Evolutionary conservation across 2,329 filamentous ascomycete species (phyloP).

Genomic region (Ceratocystis ficicola): DNA sequence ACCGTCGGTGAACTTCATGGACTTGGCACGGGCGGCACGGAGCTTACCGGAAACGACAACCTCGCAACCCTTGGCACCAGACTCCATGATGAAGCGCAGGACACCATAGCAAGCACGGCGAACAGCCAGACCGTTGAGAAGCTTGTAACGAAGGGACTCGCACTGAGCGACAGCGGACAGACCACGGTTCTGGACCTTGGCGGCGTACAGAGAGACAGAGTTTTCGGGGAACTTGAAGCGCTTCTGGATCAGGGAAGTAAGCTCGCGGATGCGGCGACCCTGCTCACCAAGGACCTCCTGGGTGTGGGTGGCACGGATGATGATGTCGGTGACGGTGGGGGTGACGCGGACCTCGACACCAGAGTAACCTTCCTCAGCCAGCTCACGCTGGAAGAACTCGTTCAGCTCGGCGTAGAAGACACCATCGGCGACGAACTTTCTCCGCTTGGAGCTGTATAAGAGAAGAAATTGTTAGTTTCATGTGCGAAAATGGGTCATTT

Average conservation of each 20-base stretch:
- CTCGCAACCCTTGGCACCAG: conserved; percentile 98
- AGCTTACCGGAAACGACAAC: conserved; percentile 99
- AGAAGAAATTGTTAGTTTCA: conserved; percentile 20
- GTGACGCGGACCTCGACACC: conserved; percentile 99
- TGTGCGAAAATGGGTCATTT: not conserved
- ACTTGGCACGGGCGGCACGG: conserved; percentile 96
- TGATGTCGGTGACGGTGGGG: conserved; percentile 99
- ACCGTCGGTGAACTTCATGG: conserved; percentile 99
- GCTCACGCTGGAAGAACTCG: conserved; percentile 99
- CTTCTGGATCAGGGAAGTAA: conserved; percentile 99
- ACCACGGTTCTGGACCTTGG: conserved; percentile 99
- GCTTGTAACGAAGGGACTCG: conserved; percentile 99
- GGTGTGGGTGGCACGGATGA: conserved; percentile 99
- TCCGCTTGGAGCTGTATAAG: conserved; percentile 64
- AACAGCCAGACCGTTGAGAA: conserved; percentile 98
- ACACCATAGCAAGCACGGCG: conserved; percentile 99
- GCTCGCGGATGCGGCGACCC: conserved; percentile 98
- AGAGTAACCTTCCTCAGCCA: conserved; percentile 99
- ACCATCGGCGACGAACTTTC: conserved; percentile 95
- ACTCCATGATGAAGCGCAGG: conserved; percentile 99
- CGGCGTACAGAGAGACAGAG: conserved; percentile 98
- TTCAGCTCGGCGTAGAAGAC: conserved; percentile 99
- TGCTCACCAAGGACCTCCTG: conserved; percentile 99
- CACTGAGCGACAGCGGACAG: conserved; percentile 99
- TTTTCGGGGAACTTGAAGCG: conserved; percentile 99